Base-by-base conservation (phyloP, 768 basidiomycete genomes). In the Tylopilus rubrobrunneus region DNA sequence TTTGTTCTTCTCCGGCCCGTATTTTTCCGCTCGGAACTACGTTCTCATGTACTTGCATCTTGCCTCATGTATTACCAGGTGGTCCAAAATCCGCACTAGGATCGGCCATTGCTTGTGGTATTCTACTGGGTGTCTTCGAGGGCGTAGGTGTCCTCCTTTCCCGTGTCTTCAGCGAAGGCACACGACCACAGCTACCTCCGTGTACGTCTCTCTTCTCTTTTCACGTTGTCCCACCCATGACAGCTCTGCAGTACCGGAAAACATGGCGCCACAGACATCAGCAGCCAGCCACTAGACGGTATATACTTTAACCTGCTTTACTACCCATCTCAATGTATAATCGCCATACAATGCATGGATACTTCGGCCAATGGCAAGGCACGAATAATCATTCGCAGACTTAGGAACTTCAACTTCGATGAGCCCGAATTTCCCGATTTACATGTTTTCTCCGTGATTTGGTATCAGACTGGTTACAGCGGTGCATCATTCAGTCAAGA, bases 91-190 rank as follows among this genome's bases (percentile, higher is more conserved):
- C 91, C 25, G 92, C 92, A 25, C 75, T 98, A 43, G 87, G 88
- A 15, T 94, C 91, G n/a, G 96, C 96, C 17, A 80, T 99, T 44
- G 90, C 91, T 15, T 98, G 97, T 67, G 96, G 95, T 68, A 95
- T 99, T 55, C 77, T 99, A 25, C 82, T 99, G 25, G 95, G 96
- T 61, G 89, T 93, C 12, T 91, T 94, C 66, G 89, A 92, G 73
- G 95, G 95, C 64, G 93, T 98, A 21, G 96, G 96, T 61, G 95
- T 98, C 8, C 78, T 98, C 25, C 76, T 98, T 56, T 87, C 85
- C 45, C 83, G 96, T 56, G 87, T 94, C 59, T 89, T 97, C 71
- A 89, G 87, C 64, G 90, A 91, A 67, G 82, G 82, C 53, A 83
- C 85, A 61, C 78, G 88, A 64, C 91, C 89, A 60, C 87, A 88